A percentile compares a stretch with the other conserved stretches of the same genome.
Conservation (phyloP, 2,329 filamentous ascomycete species). For the Diplodia scrobiculata region DNA sequence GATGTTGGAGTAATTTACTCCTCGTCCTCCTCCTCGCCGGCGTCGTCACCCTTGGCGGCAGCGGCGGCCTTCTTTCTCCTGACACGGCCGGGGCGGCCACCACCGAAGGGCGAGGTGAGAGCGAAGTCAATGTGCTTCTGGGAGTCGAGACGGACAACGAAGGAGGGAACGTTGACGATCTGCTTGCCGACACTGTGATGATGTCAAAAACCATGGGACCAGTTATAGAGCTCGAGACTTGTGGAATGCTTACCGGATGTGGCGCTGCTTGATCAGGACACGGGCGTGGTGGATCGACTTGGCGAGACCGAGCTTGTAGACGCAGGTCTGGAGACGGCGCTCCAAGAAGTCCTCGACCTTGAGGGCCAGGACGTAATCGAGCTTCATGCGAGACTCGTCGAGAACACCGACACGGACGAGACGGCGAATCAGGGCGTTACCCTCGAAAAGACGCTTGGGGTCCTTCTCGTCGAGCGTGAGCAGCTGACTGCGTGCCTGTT, state of each 20-base stretch:
- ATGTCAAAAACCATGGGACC: constrained; percentile 4
- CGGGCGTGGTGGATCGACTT: constrained; percentile 99
- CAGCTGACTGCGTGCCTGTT: constrained; percentile 72
- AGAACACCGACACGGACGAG: constrained; percentile 99
- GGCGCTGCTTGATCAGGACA: constrained; percentile 98
- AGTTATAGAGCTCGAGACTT: constrained; percentile 6
- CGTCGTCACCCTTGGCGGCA: constrained; percentile 79
- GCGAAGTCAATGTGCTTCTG: constrained; percentile 99
- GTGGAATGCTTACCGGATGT: constrained; percentile 71
- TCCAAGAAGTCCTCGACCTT: constrained; percentile 99
- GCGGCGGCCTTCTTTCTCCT: constrained; percentile 99
- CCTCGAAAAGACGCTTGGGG: constrained; percentile 99
- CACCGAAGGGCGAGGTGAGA: constrained; percentile 95
- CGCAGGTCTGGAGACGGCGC: constrained; percentile 98
- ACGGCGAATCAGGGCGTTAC: constrained; percentile 99
- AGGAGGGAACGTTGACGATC: constrained; percentile 99
- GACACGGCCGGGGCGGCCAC: constrained; percentile 94
- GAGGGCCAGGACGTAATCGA: constrained; percentile 99
- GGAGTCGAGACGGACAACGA: constrained; percentile 99
- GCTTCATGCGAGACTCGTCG: constrained; percentile 99
- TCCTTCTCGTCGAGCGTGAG: constrained; percentile 99
- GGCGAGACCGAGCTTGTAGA: constrained; percentile 99
- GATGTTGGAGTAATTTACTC: constrained; percentile 44
- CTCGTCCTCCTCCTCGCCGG: constrained; percentile 85
- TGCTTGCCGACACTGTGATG: constrained; percentile 87